Conservation (phyloP, 768 basidiomycete species). For the Cyclocybe aegerita region DNA sequence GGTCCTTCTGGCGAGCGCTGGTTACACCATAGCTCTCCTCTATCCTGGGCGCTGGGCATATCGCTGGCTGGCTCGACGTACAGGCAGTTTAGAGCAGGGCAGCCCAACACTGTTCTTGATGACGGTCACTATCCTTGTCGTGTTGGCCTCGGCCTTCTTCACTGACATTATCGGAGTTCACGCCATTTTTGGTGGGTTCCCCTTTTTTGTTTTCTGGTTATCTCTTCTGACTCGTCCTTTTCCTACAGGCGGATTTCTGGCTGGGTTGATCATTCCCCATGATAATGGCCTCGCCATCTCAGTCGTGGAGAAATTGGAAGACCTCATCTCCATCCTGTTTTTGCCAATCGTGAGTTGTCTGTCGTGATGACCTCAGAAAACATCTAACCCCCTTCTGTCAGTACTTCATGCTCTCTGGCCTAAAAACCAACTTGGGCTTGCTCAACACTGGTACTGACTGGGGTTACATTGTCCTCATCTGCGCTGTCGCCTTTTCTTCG, state of each 20-base stretch:
- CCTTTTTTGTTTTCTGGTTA: not conserved
- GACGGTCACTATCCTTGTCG: conserved; percentile 73
- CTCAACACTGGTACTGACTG: conserved; percentile 76
- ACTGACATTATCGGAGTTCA: conserved; percentile 85
- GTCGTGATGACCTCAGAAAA: not conserved
- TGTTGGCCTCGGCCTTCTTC: conserved; percentile 76
- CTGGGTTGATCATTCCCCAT: conserved; percentile 82
- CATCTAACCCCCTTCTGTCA: not conserved
- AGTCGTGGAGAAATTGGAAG: conserved; percentile 83
- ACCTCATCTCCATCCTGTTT: conserved; percentile 76
- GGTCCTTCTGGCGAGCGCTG: conserved; percentile 69
- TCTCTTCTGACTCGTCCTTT: conserved; percentile 8
- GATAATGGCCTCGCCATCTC: conserved; percentile 81
- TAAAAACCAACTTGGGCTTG: conserved; percentile 77
- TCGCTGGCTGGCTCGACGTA: conserved; percentile 62
- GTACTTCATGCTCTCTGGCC: conserved; percentile 38
- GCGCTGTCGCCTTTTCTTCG: conserved; percentile 69
- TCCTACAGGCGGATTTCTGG: conserved; percentile 73
- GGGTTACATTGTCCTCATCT: conserved; percentile 79
- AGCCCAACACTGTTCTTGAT: conserved; percentile 75
- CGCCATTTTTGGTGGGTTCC: conserved; percentile 54
- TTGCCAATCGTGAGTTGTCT: conserved; percentile 63
- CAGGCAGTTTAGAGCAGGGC: conserved; percentile 72
- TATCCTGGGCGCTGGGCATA: conserved; percentile 66
- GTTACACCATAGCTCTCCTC: conserved; percentile 65